Conservation (phyloP, 2,329 filamentous ascomycete genomes). For the Claviceps pazoutovae region DNA sequence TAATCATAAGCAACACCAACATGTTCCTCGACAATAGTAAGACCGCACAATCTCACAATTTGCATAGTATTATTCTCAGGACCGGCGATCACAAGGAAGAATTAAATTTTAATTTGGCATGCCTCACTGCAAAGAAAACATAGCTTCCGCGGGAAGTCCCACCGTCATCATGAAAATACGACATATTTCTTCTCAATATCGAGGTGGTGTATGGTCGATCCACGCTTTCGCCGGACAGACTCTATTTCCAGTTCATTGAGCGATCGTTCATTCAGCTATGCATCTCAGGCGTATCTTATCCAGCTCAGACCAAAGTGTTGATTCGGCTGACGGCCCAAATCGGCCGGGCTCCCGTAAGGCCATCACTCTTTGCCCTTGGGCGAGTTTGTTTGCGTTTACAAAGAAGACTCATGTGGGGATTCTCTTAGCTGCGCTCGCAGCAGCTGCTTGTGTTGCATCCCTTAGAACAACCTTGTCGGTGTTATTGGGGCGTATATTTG, state of each 20-base stretch:
- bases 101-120: neutral
- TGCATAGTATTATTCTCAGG: neutral
- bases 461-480: conserved; percentile 53
- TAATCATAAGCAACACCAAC: neutral
- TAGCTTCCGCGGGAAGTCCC: no score
- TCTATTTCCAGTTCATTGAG: neutral
- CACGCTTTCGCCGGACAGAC: neutral
- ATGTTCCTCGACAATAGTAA: conserved; percentile 1
- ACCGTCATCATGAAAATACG: neutral
- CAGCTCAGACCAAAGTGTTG: neutral
- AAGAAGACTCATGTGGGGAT: conserved; percentile 42
- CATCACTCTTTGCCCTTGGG: conserved; percentile 15
- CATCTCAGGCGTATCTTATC: neutral
- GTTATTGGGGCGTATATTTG: conserved; percentile 62
- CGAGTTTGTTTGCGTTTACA: conserved; percentile 58
- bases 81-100: neutral
- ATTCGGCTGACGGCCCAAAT: neutral
- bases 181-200: neutral
- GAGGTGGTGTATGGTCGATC: neutral
- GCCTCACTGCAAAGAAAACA: neutral
- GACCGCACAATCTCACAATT: neutral
- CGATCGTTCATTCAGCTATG: neutral
- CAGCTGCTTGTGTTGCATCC: conserved; percentile 45
- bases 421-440: conserved; percentile 38
- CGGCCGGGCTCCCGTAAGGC: neutral